Percentiles rank a stretch among this genome's conserved stretches.
Evolutionary conservation across 805 yeast genomes (phyloP).

Genomic region (Ogataea ganodermae): DNA sequence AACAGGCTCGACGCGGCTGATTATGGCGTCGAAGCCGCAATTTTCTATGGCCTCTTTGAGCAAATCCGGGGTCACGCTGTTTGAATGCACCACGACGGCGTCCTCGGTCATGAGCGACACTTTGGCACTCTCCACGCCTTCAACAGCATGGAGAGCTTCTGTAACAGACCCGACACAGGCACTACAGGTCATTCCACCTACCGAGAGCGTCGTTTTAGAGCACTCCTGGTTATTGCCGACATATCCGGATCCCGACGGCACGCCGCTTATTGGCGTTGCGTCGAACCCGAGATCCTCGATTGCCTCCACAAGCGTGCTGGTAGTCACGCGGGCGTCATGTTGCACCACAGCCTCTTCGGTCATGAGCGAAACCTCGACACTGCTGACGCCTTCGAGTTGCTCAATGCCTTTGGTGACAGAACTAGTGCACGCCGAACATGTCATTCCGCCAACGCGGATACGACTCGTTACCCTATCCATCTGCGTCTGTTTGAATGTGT

Average conservation of each 20-base stretch:
- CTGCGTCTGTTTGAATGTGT: not conserved
- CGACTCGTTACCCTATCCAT: conserved; percentile 18
- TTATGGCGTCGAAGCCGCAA: conserved; percentile 52
- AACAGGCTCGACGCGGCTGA: conserved; percentile 36
- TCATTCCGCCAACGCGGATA: conserved; percentile 69
- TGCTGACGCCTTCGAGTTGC: conserved; percentile 27
- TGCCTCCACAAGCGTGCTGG: conserved; percentile 44
- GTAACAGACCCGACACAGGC: conserved; percentile 72
- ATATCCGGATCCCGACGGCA: conserved; percentile 9
- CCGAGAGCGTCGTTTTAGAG: conserved; percentile 21
- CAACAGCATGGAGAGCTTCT: conserved; percentile 46
- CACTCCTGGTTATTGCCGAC: not conserved
- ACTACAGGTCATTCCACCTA: conserved; percentile 85
- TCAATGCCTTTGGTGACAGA: conserved; percentile 49
- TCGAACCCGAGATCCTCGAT: conserved; percentile 79
- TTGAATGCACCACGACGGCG: conserved; percentile 55
- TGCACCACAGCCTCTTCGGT: conserved; percentile 70
- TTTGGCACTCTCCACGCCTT: conserved; percentile 54
- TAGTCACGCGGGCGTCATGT: conserved; percentile 42
- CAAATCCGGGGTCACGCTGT: conserved; percentile 31
- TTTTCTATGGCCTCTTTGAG: conserved; percentile 56
- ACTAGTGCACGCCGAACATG: conserved; percentile 83
- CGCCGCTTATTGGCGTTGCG: conserved; percentile 27
- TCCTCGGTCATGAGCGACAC: conserved; percentile 76
- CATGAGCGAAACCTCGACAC: conserved; percentile 65